phyloP scores from a whole-genome alignment of 176 grass and related monocot genomes.

The Paspalum vaginatum region DNA sequence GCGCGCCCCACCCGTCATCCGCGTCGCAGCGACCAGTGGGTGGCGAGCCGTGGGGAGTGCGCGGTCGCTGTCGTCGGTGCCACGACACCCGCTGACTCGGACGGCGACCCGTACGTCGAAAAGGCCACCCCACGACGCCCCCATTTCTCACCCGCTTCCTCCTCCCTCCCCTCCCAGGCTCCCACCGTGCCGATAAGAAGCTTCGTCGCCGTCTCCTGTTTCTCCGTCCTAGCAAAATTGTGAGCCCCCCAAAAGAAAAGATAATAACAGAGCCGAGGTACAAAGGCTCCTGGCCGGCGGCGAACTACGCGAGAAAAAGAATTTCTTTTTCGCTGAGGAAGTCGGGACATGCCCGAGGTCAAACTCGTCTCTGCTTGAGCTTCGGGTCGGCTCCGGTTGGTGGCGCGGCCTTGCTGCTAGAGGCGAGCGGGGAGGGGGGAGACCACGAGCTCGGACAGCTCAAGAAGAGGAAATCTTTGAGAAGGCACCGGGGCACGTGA shows the following conservation, averaged over 20 bases:
- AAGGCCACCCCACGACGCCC: constrained; percentile 1
- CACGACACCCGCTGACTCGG: constrained; percentile 48
- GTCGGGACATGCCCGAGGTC: not conserved
- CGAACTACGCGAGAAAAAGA: not conserved
- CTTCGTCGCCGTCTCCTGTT: constrained; percentile 36
- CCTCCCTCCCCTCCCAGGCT: not conserved
- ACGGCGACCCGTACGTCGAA: constrained; percentile 26
- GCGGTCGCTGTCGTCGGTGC: constrained; percentile 7
- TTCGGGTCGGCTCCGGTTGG: not conserved
- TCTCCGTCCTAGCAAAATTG: constrained; percentile 13
- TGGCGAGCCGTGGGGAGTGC: not conserved
- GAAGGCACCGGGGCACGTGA: not conserved
- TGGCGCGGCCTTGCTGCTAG: constrained; percentile 1
- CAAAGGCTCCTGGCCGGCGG: not conserved
- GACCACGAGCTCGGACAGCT: not conserved
- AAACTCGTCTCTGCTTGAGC: not conserved
- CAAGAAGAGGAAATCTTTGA: not conserved
- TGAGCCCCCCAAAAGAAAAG: not conserved
- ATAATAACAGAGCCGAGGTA: not conserved
- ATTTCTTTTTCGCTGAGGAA: not conserved
- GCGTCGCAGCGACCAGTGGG: not conserved
- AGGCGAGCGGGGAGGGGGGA: not conserved
- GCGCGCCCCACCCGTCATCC: constrained; percentile 39
- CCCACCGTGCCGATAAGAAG: constrained; percentile 38
- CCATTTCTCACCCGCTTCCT: constrained; percentile 51